phyloP scores from a whole-genome alignment of 352 stramenopile species.

The Plasmopara muralis region DNA sequence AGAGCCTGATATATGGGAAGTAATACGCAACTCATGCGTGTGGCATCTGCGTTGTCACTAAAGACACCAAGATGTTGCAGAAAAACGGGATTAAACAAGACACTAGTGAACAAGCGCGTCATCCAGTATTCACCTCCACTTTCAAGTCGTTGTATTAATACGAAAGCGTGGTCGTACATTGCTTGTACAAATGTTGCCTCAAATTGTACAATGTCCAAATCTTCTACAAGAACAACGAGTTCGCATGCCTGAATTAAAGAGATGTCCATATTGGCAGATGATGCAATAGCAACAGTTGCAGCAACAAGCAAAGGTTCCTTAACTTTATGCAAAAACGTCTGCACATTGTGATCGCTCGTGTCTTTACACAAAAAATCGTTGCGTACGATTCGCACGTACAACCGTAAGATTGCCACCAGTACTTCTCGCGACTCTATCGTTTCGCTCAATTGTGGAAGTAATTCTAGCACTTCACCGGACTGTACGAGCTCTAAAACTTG shows the following conservation, averaged over 20 bases:
- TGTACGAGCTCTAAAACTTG: conserved; percentile 33
- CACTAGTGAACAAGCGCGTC: conserved; percentile 31
- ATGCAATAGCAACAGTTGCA: conserved; percentile 7
- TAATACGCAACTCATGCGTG: conserved; percentile 42
- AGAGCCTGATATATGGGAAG: conserved; percentile 65
- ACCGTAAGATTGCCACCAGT: conserved; percentile 26
- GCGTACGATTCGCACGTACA: conserved; percentile 24
- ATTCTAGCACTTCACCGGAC: conserved; percentile 5
- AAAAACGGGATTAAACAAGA: conserved; percentile 43
- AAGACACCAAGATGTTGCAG: conserved; percentile 44
- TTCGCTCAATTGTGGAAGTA: conserved; percentile 14
- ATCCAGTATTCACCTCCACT: conserved; percentile 47
- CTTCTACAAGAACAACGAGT: conserved; percentile 17
- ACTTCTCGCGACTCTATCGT: conserved; percentile 22
- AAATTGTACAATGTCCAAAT: conserved; percentile 11
- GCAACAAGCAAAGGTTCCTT: conserved; percentile 17
- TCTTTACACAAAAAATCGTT: conserved; percentile 21
- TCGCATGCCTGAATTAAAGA: conserved; percentile 31
- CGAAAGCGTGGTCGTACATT: conserved; percentile 36
- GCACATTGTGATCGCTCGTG: conserved; percentile 35
- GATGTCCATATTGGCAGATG: conserved; percentile 12
- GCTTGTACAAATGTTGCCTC: conserved; percentile 22
- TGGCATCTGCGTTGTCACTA: conserved; percentile 29
- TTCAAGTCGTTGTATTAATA: conserved; percentile 33
- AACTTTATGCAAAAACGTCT: conserved; percentile 22